Conservation (phyloP, 192 early-diverging fungal genomes). For the Martensiomyces pterosporus region DNA sequence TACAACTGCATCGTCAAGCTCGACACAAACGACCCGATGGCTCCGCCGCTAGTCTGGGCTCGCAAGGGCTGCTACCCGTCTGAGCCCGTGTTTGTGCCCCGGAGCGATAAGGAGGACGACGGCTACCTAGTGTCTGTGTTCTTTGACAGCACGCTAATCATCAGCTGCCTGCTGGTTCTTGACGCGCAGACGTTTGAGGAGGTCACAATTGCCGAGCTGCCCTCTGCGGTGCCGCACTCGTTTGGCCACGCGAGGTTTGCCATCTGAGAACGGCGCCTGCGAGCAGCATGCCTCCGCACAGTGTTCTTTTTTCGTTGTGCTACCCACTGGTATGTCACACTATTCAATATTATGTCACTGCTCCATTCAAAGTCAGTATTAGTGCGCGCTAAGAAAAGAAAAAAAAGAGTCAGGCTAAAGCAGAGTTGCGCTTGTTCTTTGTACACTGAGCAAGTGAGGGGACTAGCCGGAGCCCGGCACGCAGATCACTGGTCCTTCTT, state of each 20-base stretch:
- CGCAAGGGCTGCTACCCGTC: constrained; percentile 71
- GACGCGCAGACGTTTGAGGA: constrained; percentile 66
- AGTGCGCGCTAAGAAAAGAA: no score
- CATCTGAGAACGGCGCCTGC: no score
- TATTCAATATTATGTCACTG: neutral
- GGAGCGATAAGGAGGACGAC: constrained; percentile 59
- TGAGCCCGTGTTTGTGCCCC: constrained; percentile 76
- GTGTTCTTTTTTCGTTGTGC: neutral
- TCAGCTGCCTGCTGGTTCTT: constrained; percentile 69
- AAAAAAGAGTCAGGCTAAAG: no score
- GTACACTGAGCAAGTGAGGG: no score
- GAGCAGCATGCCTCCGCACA: neutral
- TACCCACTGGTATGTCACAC: neutral
- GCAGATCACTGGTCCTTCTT: constrained; percentile 11
- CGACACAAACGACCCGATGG: constrained; percentile 42
- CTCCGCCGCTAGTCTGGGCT: constrained; percentile 29
- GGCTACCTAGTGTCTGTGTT: constrained; percentile 74
- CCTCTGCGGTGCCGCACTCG: constrained; percentile 62
- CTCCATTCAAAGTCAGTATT: no score
- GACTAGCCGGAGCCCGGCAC: no score
- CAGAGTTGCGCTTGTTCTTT: neutral
- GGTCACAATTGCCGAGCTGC: constrained; percentile 62
- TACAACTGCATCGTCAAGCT: constrained; percentile 58
- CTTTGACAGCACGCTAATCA: constrained; percentile 59
- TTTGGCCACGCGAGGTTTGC: constrained; percentile 61